These are phyloP conservation scores for Macrocybe gigantea DNA, from an alignment of 768 basidiomycete genomes.

Conservation along the genomic window DNA sequence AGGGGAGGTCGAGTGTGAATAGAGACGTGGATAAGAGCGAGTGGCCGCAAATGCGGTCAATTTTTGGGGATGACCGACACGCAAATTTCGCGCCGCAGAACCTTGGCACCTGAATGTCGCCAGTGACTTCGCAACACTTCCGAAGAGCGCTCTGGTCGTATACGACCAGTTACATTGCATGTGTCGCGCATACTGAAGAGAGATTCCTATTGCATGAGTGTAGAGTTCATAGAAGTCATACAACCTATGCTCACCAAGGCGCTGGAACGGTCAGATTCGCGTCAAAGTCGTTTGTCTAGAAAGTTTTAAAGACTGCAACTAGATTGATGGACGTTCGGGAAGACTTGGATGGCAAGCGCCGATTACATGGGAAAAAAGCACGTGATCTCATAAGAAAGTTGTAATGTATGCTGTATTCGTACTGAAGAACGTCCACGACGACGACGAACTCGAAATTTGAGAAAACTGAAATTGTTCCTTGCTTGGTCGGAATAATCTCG, in stretches of 20 bases:
- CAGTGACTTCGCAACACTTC: conserved; percentile 5
- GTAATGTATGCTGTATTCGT: neutral
- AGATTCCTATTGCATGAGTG: neutral
- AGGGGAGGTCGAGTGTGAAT: neutral
- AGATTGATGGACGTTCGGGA: neutral
- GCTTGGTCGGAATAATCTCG: conserved; percentile 17
- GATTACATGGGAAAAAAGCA: neutral
- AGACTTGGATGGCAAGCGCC: neutral
- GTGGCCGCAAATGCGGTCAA: no score
- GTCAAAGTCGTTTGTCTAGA: neutral
- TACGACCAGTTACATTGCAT: conserved; percentile 67
- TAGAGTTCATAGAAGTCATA: no score
- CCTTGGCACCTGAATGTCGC: neutral
- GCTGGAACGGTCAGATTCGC: neutral
- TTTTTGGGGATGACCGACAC: no score
- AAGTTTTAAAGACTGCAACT: neutral
- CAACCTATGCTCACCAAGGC: no score
- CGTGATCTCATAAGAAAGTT: neutral
- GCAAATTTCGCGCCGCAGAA: neutral
- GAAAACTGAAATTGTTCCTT: conserved; percentile 13
- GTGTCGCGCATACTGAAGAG: conserved; percentile 51
- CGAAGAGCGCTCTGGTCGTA: conserved; percentile 39
- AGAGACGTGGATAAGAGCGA: no score
- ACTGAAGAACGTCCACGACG: conserved; percentile 4
- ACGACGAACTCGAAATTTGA: conserved; percentile 10